phyloP scores from a whole-genome alignment of 495 filamentous ascomycete species.

The Umbilicaria muhlenbergii region DNA sequence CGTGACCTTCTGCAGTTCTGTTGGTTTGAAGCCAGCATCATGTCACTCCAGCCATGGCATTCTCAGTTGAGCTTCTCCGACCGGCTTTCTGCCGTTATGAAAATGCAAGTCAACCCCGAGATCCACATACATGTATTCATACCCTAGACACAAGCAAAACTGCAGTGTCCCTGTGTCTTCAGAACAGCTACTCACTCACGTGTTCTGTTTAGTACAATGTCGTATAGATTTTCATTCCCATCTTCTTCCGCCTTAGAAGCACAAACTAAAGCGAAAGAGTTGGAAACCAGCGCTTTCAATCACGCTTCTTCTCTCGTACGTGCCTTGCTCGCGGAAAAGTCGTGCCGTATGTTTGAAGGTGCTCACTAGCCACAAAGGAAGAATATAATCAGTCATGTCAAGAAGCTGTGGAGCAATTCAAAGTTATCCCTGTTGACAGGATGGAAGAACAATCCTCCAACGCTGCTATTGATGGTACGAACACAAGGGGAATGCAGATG shows the following conservation, averaged over 20 bases:
- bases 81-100: slow-evolving; percentile 28
- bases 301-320: slow-evolving; percentile 26
- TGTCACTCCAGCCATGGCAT: slow-evolving; percentile 15
- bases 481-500: slow-evolving; percentile 22
- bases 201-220: slow-evolving; percentile 24
- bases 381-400: slow-evolving; percentile 31
- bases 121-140: neutral
- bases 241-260: slow-evolving; percentile 25
- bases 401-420: slow-evolving; percentile 24
- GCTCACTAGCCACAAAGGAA: slow-evolving; percentile 17
- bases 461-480: neutral
- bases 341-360: too few species aligned
- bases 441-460: neutral
- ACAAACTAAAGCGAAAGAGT: slow-evolving; percentile 23
- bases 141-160: too few species aligned
- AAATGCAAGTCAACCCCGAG: slow-evolving; percentile 20
- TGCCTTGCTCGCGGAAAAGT: too few species aligned
- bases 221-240: slow-evolving; percentile 25
- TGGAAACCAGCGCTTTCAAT: slow-evolving; percentile 26
- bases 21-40: too few species aligned
- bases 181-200: neutral
- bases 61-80: slow-evolving; percentile 33
- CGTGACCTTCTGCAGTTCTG: too few species aligned
- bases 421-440: slow-evolving; percentile 6
- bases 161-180: neutral